Percentiles rank a stretch among this genome's conserved stretches.
Evolutionary conservation across 768 basidiomycete genomes (phyloP).

Genomic region (Suillus spraguei): DNA sequence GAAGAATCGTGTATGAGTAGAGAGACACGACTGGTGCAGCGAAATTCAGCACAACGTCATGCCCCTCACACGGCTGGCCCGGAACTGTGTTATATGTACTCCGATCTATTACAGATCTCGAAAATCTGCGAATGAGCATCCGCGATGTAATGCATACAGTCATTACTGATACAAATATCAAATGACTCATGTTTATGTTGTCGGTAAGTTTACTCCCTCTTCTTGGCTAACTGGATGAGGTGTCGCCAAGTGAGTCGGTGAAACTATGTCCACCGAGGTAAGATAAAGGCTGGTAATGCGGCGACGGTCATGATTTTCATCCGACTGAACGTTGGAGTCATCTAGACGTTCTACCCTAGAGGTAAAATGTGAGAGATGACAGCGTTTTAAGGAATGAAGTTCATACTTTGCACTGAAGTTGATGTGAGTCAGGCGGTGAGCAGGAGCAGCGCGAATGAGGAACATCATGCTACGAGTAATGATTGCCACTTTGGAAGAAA

Average conservation of each 20-base stretch:
- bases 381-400: neutral
- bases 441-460: constrained; percentile 41
- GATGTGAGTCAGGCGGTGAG: constrained; percentile 35
- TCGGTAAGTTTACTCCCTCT: neutral
- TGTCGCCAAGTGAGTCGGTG: constrained; percentile 34
- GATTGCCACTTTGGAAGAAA: constrained; percentile 41
- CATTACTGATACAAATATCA: constrained; percentile 1
- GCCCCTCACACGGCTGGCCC: neutral
- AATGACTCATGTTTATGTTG: neutral
- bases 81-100: neutral
- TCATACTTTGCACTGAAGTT: constrained; percentile 45
- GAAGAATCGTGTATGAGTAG: constrained; percentile 9
- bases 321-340: constrained; percentile 18
- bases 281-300: constrained; percentile 40
- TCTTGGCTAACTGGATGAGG: constrained; percentile 15
- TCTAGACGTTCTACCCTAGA: constrained; percentile 28
- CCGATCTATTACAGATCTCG: neutral
- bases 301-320: constrained; percentile 22
- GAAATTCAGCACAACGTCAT: neutral
- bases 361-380: neutral
- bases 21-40: too few relatives aligned
- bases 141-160: neutral
- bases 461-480: constrained; percentile 43
- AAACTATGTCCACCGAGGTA: constrained; percentile 32
- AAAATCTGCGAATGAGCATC: neutral